Evolutionary conservation across 805 yeast genomes (phyloP).

Genomic region (Pichia eremophila): DNA sequence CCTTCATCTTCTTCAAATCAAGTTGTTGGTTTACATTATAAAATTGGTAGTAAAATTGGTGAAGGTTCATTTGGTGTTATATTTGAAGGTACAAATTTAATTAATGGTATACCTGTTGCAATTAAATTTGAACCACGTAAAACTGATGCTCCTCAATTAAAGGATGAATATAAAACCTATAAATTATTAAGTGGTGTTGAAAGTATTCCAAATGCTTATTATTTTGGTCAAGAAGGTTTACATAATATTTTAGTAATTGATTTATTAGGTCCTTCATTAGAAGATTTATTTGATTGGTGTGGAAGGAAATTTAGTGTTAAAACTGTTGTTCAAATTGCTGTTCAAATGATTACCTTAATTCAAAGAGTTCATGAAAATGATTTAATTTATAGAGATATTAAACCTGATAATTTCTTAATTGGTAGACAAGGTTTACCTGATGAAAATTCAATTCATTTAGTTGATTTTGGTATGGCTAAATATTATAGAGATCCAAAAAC

Average conservation of each 20-base stretch:
- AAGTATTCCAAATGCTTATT: constrained; percentile 95
- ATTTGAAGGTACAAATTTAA: constrained; percentile 88
- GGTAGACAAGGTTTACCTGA: constrained; percentile 81
- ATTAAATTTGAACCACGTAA: constrained; percentile 96
- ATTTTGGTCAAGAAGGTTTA: constrained; percentile 96
- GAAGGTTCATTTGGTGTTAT: constrained; percentile 98
- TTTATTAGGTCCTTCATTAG: constrained; percentile 88
- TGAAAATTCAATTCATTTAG: constrained; percentile 78
- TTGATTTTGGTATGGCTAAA: constrained; percentile 98
- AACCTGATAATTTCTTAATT: constrained; percentile 92
- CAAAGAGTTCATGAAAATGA: constrained; percentile 84
- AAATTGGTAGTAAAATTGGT: constrained; percentile 95
- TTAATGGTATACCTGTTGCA: constrained; percentile 89
- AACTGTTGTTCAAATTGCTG: constrained; percentile 88
- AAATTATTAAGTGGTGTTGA: constrained; percentile 70
- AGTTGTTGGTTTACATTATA: constrained; percentile 90
- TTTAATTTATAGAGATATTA: constrained; percentile 90
- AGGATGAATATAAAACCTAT: constrained; percentile 96
- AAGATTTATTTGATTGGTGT: constrained; percentile 97
- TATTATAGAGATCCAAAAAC: constrained; percentile 95
- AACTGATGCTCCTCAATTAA: constrained; percentile 92
- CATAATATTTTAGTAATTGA: constrained; percentile 94
- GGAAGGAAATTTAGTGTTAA: constrained; percentile 80
- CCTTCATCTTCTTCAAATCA: constrained; percentile 27
- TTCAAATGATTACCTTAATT: constrained; percentile 85